These are phyloP conservation scores for Cryphonectria radicalis DNA, from an alignment of 2,329 filamentous ascomycete species.

Conservation along the genomic window DNA sequence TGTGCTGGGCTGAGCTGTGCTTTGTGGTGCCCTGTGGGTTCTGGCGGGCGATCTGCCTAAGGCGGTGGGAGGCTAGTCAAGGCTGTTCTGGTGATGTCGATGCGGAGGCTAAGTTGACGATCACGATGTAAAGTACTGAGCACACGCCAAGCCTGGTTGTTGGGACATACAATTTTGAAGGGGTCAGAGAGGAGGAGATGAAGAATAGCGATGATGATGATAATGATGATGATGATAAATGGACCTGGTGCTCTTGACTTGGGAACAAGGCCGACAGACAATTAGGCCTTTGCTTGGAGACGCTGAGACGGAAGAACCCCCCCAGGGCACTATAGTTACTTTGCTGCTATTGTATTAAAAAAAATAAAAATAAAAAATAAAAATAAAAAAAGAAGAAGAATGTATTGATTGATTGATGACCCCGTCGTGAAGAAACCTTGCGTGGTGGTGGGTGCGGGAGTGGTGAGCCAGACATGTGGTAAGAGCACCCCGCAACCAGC, in stretches of 20 bases:
- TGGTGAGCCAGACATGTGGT: background rate
- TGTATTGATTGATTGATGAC: background rate
- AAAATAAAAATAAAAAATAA: no score
- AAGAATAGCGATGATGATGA: background rate
- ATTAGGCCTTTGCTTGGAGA: no score
- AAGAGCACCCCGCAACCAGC: background rate
- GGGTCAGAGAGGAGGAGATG: no score
- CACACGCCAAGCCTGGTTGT: background rate
- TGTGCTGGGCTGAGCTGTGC: background rate
- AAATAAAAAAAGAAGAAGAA: no score
- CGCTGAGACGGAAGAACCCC: no score
- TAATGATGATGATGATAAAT: background rate
- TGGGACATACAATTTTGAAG: background rate
- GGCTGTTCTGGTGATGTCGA: background rate
- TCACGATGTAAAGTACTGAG: background rate
- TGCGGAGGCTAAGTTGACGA: slow-evolving; percentile 1
- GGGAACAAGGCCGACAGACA: no score
- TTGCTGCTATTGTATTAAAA: no score
- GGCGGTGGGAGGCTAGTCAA: background rate
- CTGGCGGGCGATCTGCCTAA: background rate
- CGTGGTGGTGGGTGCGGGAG: background rate
- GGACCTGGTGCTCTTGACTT: no score
- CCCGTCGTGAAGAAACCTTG: background rate
- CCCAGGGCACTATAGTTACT: no score
- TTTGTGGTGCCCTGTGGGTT: background rate